Evolutionary conservation across 2,329 filamentous ascomycete genomes (phyloP), one percentile per base, ranked within the genome.

Genomic region (Aspergillus unguis): DNA sequence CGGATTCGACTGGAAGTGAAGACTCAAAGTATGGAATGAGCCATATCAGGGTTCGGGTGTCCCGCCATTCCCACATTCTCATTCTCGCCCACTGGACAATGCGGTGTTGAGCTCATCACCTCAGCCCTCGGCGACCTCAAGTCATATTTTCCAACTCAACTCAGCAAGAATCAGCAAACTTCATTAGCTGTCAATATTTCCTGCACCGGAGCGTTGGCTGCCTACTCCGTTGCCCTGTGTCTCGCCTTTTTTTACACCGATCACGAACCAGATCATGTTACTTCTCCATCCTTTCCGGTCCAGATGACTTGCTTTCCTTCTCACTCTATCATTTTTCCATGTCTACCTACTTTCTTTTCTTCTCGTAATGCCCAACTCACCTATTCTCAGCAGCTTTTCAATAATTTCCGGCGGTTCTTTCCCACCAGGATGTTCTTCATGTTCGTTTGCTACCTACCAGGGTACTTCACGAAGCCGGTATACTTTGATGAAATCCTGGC

Each of bases 231-330:
- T 46, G 46, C 46, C 45, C 41, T 27, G 35, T 50, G 47, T 50
- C 32, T 46, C 38, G 44, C 45, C 50, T 48, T 46, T 36, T 53
- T 37, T 42, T 42, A 37, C 36, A 44, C 40, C 47, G 47, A 28
- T 36, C 41, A 32, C 38, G 23, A 33, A 48, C 31, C 8, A 41
- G 35, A 44, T 44, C 42, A 46, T 36, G 47, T 38, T 49, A 42
- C 40, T 41, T 11, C 23, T 42, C 41, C 37, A 49, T 35, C 33
- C 41, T 41, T 41, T 32, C 33, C 42, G 35, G 43, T 33, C 44
- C 51, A 53, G 51, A 53, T 53, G 51, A 53, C 46, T 53, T 50
- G 42, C 51, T 49, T 45, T 41, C 17, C 11, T 46, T 43, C 45
- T 33, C 40, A 33, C 29, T 28, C 10, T 46, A 32, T 37, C 33